Conservation (phyloP, 2,329 filamentous ascomycete genomes). For the Colletotrichum chrysophilum region DNA sequence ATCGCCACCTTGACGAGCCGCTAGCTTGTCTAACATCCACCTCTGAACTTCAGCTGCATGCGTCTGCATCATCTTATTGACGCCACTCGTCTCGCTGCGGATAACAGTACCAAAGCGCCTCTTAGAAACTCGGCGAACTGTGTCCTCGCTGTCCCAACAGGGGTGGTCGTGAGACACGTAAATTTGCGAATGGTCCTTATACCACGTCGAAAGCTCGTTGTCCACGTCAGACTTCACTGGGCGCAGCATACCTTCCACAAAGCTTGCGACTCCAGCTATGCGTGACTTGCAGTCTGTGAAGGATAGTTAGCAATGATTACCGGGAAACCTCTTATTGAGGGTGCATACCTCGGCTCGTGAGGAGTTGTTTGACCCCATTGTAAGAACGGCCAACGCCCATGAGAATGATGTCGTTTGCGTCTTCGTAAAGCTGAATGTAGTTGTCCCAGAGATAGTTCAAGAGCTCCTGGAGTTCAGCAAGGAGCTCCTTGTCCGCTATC, state of each 20-base stretch:
- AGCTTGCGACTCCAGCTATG: conserved; percentile 78
- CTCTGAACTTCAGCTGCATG: conserved; percentile 56
- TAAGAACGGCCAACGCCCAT: conserved; percentile 92
- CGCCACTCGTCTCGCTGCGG: conserved; percentile 51
- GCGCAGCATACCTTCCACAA: conserved; percentile 78
- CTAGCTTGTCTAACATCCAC: conserved; percentile 53
- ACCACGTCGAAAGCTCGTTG: conserved; percentile 78
- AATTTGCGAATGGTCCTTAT: conserved; percentile 79
- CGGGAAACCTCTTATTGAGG: no score
- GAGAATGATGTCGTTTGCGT: conserved; percentile 78
- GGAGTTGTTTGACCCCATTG: conserved; percentile 78
- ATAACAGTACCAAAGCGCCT: conserved; percentile 65
- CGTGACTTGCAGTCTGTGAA: conserved; percentile 65
- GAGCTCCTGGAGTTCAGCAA: conserved; percentile 72
- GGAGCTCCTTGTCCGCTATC: conserved; percentile 51
- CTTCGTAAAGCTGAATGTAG: conserved; percentile 81
- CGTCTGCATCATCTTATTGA: conserved; percentile 62
- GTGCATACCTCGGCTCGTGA: conserved; percentile 76
- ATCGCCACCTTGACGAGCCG: conserved; percentile 40
- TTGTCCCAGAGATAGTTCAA: conserved; percentile 96
- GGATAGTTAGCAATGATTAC: neutral
- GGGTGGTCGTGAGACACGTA: conserved; percentile 78
- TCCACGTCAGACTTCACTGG: conserved; percentile 82
- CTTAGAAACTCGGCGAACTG: conserved; percentile 64
- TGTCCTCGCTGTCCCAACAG: conserved; percentile 72